Percentiles rank a stretch among this genome's conserved stretches.
Evolutionary conservation across 139 green algal genomes (phyloP).

Genomic region (Auxenochlorella pyrenoidosa): DNA sequence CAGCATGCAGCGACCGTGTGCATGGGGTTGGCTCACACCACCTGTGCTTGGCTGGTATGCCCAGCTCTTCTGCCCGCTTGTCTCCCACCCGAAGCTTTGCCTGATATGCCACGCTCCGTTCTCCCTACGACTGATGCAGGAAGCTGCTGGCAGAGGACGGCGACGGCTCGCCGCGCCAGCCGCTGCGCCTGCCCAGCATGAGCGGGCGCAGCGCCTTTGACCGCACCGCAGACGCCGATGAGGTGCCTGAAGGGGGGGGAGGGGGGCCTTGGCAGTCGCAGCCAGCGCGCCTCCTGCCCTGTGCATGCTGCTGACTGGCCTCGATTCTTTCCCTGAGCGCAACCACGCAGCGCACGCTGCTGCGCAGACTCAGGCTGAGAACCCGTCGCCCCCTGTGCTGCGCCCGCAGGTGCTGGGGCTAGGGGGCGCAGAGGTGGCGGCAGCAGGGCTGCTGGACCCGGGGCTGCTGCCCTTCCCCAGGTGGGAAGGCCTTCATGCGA

Average conservation of each 20-base stretch:
- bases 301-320: not conserved
- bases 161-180: not conserved
- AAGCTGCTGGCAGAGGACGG: slow-evolving; percentile 25
- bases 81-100: too few species aligned
- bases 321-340: not conserved
- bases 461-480: slow-evolving; percentile 68
- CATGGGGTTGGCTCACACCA: too few species aligned
- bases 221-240: not conserved
- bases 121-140: not conserved
- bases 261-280: too few species aligned
- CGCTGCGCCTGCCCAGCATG: slow-evolving; percentile 25
- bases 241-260: too few species aligned
- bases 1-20: too few species aligned
- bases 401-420: not conserved
- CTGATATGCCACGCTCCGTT: not conserved
- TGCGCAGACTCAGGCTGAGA: too few species aligned
- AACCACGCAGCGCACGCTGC: too few species aligned
- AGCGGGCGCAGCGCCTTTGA: not conserved
- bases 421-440: slow-evolving; percentile 1
- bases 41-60: too few species aligned
- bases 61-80: too few species aligned
- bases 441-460: slow-evolving; percentile 56
- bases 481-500: too few species aligned
- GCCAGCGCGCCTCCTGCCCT: too few species aligned
- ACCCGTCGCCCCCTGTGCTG: too few species aligned